Evolutionary conservation across 1,284 basidiomycete species (phyloP), one percentile per base, ranked within the genome.

Genomic region (Puccinia novopanici): DNA sequence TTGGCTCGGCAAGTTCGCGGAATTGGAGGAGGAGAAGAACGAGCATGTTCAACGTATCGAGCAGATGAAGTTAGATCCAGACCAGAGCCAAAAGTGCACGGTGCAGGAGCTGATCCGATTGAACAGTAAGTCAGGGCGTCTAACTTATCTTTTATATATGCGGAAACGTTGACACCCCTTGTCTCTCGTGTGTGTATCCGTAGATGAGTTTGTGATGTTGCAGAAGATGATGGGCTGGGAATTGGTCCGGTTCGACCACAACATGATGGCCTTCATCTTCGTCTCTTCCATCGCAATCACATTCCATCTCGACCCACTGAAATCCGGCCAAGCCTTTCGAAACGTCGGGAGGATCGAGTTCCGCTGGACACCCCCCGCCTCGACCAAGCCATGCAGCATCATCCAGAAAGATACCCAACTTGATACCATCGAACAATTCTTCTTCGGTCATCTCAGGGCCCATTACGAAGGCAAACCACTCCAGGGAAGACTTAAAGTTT

Each of bases 161-260:
- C 17, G 24, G 52, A 10, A 37, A 42, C 1, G 19, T 15, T 6
- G 19, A 19, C 24, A 72, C 37, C 40, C 55, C 71, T 54, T 52
- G 42, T 52, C 34, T 30, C 45, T 37, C 24, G 57, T 65, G 19
- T 55, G 27, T 13, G 42, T 40, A n/a, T 0, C 40, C 17, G 30
- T 77, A 80, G 77, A 80, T 34, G 77, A 80, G 50, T 80, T 80
- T 71, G 22, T 34, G 24, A 42, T 24, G 13, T 52, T 80, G 59
- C 77, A 80, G 67, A 54, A 48, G 10, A 48, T 80, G 55, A 72
- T 80, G 68, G 77, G 67, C 22, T 80, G 77, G 77, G 77, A 80
- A 45, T 22, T 80, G 30, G 27, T 72, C 15, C 37, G 45, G 15
- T 80, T 80, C 59, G 77, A 80, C 19, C 30, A 80, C 12, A 54